Evolutionary conservation across 2,329 filamentous ascomycete genomes (phyloP).

Genomic region (Coniochaeta prunicola): DNA sequence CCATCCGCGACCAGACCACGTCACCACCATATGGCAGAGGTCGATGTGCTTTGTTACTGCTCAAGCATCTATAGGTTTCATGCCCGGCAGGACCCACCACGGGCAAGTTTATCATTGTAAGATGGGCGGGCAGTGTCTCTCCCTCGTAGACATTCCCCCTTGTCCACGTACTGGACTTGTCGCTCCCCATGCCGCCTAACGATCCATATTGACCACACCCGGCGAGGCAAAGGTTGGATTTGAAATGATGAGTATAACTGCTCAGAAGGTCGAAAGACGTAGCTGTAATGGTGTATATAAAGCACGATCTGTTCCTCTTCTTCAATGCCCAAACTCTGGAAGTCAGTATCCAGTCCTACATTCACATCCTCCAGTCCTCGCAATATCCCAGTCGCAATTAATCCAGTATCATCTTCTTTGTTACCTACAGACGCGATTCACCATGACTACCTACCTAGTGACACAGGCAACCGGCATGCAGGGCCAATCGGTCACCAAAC

Average conservation of each 20-base stretch:
- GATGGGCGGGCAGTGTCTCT: not conserved
- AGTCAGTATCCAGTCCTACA: not conserved
- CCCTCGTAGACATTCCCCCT: not conserved
- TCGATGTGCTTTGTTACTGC: not conserved
- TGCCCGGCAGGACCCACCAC: not conserved
- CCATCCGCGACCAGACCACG: not conserved
- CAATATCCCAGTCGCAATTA: not conserved
- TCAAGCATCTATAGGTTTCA: not conserved
- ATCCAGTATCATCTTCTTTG: not conserved
- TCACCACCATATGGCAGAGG: not conserved
- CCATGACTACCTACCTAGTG: conserved; percentile 25
- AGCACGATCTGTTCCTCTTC: not conserved
- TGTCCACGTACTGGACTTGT: not conserved
- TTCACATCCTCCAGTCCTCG: not conserved
- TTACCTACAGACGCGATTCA: not conserved
- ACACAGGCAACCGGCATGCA: conserved; percentile 27
- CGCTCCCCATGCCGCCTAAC: not conserved
- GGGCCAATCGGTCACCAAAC: conserved; percentile 18
- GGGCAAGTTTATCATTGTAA: not conserved
- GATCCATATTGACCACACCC: too few relatives aligned
- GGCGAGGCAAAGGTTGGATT: too few relatives aligned
- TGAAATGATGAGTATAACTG: not conserved
- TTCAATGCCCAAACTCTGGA: not conserved
- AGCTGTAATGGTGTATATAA: not conserved
- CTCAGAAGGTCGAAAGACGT: not conserved